Conservation (phyloP, 169 alveolate species). For the Cardiosporidium cionae region DNA sequence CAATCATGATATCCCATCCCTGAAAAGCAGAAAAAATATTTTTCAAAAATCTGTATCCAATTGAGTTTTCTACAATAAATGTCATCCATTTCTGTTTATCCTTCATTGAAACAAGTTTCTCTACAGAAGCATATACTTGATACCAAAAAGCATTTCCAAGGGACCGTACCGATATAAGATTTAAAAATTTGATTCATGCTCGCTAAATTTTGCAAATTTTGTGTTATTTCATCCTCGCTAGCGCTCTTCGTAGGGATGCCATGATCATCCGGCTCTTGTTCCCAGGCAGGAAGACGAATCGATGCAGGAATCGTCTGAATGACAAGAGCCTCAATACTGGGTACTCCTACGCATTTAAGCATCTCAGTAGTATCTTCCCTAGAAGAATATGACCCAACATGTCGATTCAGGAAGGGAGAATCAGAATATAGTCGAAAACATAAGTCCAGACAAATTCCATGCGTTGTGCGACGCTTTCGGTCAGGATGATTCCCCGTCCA, state of each 20-base stretch:
- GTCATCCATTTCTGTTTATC: no score
- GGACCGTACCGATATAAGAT: slow-evolving; percentile 38
- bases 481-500: no score
- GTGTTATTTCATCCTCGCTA: not conserved
- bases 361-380: not conserved
- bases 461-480: no score
- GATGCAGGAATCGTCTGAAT: slow-evolving; percentile 1
- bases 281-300: slow-evolving; percentile 7
- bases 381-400: not conserved
- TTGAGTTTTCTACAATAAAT: no score
- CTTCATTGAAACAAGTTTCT: not conserved
- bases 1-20: slow-evolving; percentile 59
- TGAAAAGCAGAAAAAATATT: not conserved
- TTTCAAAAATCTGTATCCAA: no score
- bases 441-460: no score
- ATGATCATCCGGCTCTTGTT: slow-evolving; percentile 4
- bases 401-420: no score
- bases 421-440: no score
- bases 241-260: not conserved
- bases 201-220: not conserved
- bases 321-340: not conserved
- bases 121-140: not conserved
- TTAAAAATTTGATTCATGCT: slow-evolving; percentile 23
- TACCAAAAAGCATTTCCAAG: not conserved
- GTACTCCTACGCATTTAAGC: slow-evolving; percentile 3